These are phyloP conservation scores for Calonectria pauciramosa DNA, from an alignment of 2,329 filamentous ascomycete species.

Conservation along the genomic window DNA sequence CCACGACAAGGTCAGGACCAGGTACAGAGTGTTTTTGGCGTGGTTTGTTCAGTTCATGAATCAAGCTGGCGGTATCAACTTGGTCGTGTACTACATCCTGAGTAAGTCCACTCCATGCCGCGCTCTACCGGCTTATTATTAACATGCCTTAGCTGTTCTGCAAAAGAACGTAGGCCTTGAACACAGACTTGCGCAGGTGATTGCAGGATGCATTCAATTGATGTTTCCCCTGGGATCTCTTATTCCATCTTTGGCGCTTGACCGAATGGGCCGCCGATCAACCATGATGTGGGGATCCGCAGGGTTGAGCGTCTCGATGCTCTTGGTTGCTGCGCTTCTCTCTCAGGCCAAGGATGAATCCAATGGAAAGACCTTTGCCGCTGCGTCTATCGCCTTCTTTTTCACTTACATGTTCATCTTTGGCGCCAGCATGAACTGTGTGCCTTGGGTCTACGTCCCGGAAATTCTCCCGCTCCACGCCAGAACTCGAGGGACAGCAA, in stretches of 20 bases:
- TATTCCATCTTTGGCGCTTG: constrained; percentile 52
- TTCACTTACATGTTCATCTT: constrained; percentile 40
- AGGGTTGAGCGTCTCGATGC: constrained; percentile 33
- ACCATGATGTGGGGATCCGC: constrained; percentile 57
- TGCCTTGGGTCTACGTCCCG: constrained; percentile 42
- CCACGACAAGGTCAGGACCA: constrained; percentile 32
- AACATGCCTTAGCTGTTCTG: constrained; percentile 19
- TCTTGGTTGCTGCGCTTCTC: constrained; percentile 34
- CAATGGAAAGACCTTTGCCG: constrained; percentile 27
- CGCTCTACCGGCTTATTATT: not conserved
- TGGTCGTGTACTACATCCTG: constrained; percentile 55
- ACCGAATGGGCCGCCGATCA: constrained; percentile 53
- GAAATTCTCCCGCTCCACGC: constrained; percentile 39
- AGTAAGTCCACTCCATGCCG: constrained; percentile 32
- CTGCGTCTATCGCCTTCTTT: constrained; percentile 36
- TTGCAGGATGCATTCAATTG: constrained; percentile 52
- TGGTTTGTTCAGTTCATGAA: constrained; percentile 47
- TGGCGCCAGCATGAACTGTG: constrained; percentile 38
- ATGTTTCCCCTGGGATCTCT: constrained; percentile 56
- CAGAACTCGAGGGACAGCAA: constrained; percentile 36
- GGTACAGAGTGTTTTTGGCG: constrained; percentile 29
- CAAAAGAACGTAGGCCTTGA: constrained; percentile 29
- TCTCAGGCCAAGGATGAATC: constrained; percentile 22
- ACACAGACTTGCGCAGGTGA: constrained; percentile 47
- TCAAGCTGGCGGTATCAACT: constrained; percentile 63